Evolutionary conservation across 2,329 filamentous ascomycete genomes (phyloP).

Genomic region (Colletotrichum truncatum): DNA sequence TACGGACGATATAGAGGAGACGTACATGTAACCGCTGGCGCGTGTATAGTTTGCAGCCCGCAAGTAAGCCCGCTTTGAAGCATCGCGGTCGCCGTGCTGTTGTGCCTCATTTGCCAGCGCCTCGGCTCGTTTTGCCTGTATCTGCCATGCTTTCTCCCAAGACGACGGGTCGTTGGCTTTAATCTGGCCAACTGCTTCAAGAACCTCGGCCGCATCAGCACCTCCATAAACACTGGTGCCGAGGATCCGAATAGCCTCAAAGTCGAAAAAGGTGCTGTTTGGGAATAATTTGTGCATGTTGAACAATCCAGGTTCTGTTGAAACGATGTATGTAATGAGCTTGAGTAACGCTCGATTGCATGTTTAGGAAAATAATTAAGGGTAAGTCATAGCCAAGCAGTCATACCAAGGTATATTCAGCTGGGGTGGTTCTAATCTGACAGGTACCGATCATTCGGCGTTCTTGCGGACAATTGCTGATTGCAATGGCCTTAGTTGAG

Average conservation of each 20-base stretch:
- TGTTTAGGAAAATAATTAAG: no score
- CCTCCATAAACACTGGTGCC: conserved; percentile 45
- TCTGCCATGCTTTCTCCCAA: conserved; percentile 49
- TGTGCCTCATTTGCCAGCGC: conserved; percentile 44
- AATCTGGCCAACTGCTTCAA: conserved; percentile 47
- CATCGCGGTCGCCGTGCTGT: conserved; percentile 37
- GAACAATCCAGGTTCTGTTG: not conserved
- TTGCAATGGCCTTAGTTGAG: no score
- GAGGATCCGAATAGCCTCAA: conserved; percentile 51
- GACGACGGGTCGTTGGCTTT: conserved; percentile 45
- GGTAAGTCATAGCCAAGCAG: no score
- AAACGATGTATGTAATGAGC: not conserved
- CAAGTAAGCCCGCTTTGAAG: conserved; percentile 46
- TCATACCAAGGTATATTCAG: no score
- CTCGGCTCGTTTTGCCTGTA: conserved; percentile 42
- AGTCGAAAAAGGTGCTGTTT: conserved; percentile 47
- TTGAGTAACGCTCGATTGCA: no score
- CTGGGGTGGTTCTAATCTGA: no score
- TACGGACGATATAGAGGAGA: not conserved
- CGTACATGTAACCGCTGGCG: conserved; percentile 43
- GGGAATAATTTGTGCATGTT: not conserved
- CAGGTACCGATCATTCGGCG: no score
- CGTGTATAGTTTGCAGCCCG: conserved; percentile 51
- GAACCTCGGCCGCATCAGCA: conserved; percentile 49
- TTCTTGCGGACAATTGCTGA: no score